A percentile compares a stretch with the other conserved stretches of the same genome.
Evolutionary conservation across 352 stramenopile genomes (phyloP).

Genomic region (Phytophthora citrophthora): DNA sequence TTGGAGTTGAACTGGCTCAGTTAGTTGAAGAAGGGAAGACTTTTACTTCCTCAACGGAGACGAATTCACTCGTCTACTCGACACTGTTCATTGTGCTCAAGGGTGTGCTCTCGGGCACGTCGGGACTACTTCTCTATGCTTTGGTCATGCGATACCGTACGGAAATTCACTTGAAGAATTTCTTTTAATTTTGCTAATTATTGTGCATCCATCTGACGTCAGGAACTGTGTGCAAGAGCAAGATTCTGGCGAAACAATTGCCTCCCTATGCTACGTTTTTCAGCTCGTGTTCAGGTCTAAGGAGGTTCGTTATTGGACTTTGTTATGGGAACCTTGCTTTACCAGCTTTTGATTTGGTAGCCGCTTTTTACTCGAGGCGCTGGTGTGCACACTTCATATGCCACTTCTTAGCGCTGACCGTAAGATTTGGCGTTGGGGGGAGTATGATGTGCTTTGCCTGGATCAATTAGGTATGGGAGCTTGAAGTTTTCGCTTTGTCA

Average conservation of each 20-base stretch:
- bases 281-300: conserved; percentile 44
- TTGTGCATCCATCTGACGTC: not conserved
- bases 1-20: conserved; percentile 45
- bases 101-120: conserved; percentile 41
- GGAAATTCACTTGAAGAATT: not conserved
- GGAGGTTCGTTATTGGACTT: conserved; percentile 24
- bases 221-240: conserved; percentile 48
- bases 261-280: conserved; percentile 37
- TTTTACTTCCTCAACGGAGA: conserved; percentile 10
- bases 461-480: conserved; percentile 55
- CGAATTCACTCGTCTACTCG: conserved; percentile 23
- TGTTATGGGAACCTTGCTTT: not conserved
- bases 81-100: conserved; percentile 46
- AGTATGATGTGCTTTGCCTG: conserved; percentile 39
- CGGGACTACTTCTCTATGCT: conserved; percentile 39
- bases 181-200: too few relatives aligned
- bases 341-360: conserved; percentile 19
- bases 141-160: conserved; percentile 59
- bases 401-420: conserved; percentile 40
- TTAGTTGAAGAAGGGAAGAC: conserved; percentile 14
- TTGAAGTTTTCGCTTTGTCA: not conserved
- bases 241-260: conserved; percentile 52
- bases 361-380: conserved; percentile 45
- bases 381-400: conserved; percentile 52
- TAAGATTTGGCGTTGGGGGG: conserved; percentile 33